These are phyloP conservation scores for Cyberlindnera americana DNA, from an alignment of 805 yeast genomes.

Conservation along the genomic window DNA sequence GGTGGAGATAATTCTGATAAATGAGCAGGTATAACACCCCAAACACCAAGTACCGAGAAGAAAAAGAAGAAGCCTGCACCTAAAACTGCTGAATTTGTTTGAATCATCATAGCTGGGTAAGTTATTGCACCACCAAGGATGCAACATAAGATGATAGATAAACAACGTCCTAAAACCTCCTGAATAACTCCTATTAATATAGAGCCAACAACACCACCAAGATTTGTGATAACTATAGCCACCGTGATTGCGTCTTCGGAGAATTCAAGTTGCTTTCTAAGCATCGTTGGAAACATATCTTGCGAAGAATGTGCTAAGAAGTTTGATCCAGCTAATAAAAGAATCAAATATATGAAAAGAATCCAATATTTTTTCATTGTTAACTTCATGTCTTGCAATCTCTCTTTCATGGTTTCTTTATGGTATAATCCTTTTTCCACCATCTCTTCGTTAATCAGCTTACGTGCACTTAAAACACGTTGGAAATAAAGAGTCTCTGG, in stretches of 20 bases:
- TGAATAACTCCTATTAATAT: constrained; percentile 52
- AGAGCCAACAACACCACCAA: constrained; percentile 69
- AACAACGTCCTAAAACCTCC: constrained; percentile 60
- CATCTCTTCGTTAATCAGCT: constrained; percentile 26
- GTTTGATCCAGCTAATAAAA: constrained; percentile 66
- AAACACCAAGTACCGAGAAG: constrained; percentile 64
- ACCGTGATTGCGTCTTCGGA: constrained; percentile 50
- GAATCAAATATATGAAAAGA: constrained; percentile 49
- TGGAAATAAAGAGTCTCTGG: constrained; percentile 61
- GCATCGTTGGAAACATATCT: constrained; percentile 65
- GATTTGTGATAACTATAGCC: constrained; percentile 56
- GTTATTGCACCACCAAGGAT: constrained; percentile 55
- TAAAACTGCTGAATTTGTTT: constrained; percentile 38
- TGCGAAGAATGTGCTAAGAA: constrained; percentile 73
- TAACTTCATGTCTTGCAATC: constrained; percentile 28
- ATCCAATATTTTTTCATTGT: constrained; percentile 57
- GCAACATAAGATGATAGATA: constrained; percentile 50
- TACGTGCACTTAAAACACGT: constrained; percentile 29
- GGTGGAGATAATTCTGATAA: constrained; percentile 66
- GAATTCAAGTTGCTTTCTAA: constrained; percentile 48
- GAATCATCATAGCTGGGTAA: constrained; percentile 54
- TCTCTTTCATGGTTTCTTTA: constrained; percentile 23
- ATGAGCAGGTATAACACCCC: constrained; percentile 70
- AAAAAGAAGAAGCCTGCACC: constrained; percentile 66
- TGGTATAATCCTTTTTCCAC: constrained; percentile 26